Evolutionary conservation across 257 asterid species (phyloP).

Genomic region (Ligustrum vulgare): DNA sequence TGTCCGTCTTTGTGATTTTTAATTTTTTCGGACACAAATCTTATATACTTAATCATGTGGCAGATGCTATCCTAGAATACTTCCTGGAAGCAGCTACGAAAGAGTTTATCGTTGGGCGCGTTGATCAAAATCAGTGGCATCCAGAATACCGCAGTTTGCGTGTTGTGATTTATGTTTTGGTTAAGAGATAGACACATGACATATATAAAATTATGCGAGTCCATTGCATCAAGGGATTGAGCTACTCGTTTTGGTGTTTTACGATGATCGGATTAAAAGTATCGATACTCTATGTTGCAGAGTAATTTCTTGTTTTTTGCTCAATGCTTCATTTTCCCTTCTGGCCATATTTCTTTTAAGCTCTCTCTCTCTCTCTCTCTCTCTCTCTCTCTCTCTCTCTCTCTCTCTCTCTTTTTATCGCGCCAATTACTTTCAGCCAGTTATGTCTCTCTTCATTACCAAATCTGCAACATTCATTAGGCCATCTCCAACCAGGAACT

Average conservation of each 20-base stretch:
- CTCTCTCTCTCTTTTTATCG: too few relatives aligned
- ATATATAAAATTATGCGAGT: not conserved
- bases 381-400: too few relatives aligned
- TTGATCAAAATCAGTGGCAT: slow-evolving; percentile 80
- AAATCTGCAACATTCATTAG: too few relatives aligned
- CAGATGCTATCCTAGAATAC: slow-evolving; percentile 91
- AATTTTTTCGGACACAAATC: not conserved
- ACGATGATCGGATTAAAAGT: too few relatives aligned
- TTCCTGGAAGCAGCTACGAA: slow-evolving; percentile 72
- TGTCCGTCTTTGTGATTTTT: not conserved
- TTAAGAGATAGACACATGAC: slow-evolving; percentile 45
- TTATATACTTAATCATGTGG: slow-evolving; percentile 16
- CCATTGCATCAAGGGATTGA: not conserved
- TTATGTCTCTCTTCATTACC: too few relatives aligned
- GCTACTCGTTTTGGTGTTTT: not conserved
- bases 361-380: too few relatives aligned
- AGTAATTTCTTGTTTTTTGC: too few relatives aligned
- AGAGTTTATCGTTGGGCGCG: slow-evolving; percentile 68
- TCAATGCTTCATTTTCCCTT: too few relatives aligned
- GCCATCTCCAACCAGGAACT: too few relatives aligned
- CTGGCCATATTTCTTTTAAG: too few relatives aligned
- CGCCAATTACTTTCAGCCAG: too few relatives aligned
- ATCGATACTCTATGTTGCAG: too few relatives aligned
- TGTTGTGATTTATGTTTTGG: slow-evolving; percentile 68
- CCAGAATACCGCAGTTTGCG: slow-evolving; percentile 81